Evolutionary conservation across 805 yeast genomes (phyloP).

Genomic region (Lipomyces japonicus): DNA sequence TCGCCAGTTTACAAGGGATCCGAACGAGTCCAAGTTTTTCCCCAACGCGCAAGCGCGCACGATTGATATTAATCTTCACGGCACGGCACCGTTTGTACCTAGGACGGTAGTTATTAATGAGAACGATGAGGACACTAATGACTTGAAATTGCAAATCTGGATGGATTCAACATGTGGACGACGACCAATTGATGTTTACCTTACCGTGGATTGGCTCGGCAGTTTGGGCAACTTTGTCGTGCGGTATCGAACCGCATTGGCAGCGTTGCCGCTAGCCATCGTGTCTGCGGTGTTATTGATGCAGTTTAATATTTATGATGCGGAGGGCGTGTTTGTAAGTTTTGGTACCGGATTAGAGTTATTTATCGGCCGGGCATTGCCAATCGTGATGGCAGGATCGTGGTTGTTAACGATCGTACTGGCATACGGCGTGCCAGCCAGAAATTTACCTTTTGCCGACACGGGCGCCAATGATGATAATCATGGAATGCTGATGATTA

Average conservation of each 20-base stretch:
- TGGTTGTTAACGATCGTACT: conserved; percentile 34
- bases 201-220: conserved; percentile 51
- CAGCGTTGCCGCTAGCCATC: conserved; percentile 64
- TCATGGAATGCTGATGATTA: conserved; percentile 1
- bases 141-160: conserved; percentile 36
- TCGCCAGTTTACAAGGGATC: conserved; percentile 61
- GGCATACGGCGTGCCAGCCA: conserved; percentile 34
- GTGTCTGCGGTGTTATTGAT: conserved; percentile 49
- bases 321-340: conserved; percentile 20
- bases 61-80: conserved; percentile 49
- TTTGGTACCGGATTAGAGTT: conserved; percentile 25
- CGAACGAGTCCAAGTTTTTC: conserved; percentile 79
- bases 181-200: conserved; percentile 19
- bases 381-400: conserved; percentile 31
- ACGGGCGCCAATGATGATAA: conserved; percentile 14
- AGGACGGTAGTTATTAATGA: neutral
- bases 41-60: conserved; percentile 40
- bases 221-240: conserved; percentile 68
- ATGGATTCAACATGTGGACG: conserved; percentile 29
- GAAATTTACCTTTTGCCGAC: conserved; percentile 43
- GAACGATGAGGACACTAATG: conserved; percentile 13
- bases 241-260: conserved; percentile 71
- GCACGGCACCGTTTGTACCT: conserved; percentile 69
- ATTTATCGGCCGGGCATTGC: conserved; percentile 37
- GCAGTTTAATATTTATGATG: conserved; percentile 51